Evolutionary conservation across 495 filamentous ascomycete genomes (phyloP).

Genomic region (Aspergillus heteromorphus): DNA sequence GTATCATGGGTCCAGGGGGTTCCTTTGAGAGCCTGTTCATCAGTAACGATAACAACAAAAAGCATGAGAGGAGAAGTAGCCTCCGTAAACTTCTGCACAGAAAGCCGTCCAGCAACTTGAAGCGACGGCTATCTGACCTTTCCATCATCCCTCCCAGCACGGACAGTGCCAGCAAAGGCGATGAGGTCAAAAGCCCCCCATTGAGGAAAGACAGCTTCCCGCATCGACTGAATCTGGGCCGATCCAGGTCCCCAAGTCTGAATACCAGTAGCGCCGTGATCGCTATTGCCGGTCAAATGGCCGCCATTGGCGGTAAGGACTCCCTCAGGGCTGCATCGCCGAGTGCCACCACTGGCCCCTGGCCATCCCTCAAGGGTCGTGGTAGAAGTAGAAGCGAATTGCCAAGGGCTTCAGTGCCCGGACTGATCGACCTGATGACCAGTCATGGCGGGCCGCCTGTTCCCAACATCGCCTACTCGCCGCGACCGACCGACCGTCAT

Average conservation of each 20-base stretch:
- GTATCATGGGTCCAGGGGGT: slow-evolving; percentile 47
- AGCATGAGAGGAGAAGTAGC: slow-evolving; percentile 32
- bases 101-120: slow-evolving; percentile 26
- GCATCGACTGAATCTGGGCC: slow-evolving; percentile 51
- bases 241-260: slow-evolving; percentile 55
- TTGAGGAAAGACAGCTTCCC: slow-evolving; percentile 48
- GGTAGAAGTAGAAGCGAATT: slow-evolving; percentile 73
- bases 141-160: slow-evolving; percentile 25
- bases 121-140: slow-evolving; percentile 32
- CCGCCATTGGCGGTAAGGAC: slow-evolving; percentile 57
- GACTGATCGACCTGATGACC: slow-evolving; percentile 43
- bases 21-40: slow-evolving; percentile 61
- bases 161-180: slow-evolving; percentile 31
- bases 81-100: slow-evolving; percentile 51
- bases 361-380: slow-evolving; percentile 51
- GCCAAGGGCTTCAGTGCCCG: slow-evolving; percentile 38
- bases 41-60: slow-evolving; percentile 39
- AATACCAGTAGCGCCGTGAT: slow-evolving; percentile 55
- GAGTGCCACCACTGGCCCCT: slow-evolving; percentile 49
- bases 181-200: slow-evolving; percentile 17
- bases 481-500: slow-evolving; percentile 14
- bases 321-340: slow-evolving; percentile 43
- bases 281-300: slow-evolving; percentile 56
- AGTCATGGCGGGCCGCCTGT: slow-evolving; percentile 46
- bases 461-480: slow-evolving; percentile 36